A percentile compares a stretch with the other conserved stretches of the same genome.
phyloP scores from a whole-genome alignment of 768 basidiomycete genomes.

The Collybia mongolica region DNA sequence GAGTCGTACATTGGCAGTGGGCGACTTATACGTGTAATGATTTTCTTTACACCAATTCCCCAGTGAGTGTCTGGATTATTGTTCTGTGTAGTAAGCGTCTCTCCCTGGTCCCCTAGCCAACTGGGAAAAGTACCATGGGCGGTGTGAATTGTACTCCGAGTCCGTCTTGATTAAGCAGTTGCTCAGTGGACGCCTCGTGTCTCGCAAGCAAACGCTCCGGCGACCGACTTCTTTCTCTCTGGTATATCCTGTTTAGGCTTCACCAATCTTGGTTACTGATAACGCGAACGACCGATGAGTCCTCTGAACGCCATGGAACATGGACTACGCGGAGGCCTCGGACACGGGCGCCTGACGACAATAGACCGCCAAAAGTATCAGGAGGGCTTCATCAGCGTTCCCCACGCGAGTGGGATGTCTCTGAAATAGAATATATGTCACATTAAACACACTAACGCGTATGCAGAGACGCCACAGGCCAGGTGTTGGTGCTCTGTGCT shows the following conservation, averaged over 20 bases:
- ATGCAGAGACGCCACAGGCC: background rate
- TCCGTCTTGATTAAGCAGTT: background rate
- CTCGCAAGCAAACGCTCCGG: constrained; percentile 9
- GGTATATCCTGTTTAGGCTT: background rate
- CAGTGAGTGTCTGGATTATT: background rate
- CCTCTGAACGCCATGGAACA: background rate
- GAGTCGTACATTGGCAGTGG: no score
- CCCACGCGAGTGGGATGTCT: background rate
- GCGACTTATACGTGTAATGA: no score
- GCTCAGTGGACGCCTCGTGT: constrained; percentile 1
- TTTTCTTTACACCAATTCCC: background rate
- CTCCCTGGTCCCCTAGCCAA: background rate
- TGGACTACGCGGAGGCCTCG: constrained; percentile 20
- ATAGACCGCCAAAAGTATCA: background rate
- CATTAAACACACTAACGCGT: background rate
- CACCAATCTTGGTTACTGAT: background rate
- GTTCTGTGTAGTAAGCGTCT: background rate
- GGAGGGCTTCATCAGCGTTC: background rate
- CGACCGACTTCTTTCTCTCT: constrained; percentile 12
- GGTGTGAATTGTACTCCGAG: background rate
- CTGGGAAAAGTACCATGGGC: background rate
- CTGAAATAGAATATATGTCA: background rate
- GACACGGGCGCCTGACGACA: constrained; percentile 6
- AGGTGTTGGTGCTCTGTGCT: no score
- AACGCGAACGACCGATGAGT: background rate